Evolutionary conservation across 2,329 filamentous ascomycete genomes (phyloP).

Genomic region (Apiospora pterosperma): DNA sequence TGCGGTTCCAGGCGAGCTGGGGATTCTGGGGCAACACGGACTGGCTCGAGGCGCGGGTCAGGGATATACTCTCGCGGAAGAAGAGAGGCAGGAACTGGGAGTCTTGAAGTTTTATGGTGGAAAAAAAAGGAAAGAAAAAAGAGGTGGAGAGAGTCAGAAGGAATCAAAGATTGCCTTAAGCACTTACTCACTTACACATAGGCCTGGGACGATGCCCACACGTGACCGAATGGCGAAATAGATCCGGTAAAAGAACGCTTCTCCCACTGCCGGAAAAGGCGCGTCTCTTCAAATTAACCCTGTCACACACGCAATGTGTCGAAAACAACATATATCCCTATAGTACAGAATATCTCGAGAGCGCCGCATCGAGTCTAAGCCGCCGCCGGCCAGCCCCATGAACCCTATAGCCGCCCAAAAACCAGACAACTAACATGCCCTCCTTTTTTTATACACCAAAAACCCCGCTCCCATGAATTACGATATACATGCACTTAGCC

Average conservation of each 20-base stretch:
- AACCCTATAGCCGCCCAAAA: too few species aligned
- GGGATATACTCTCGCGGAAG: slow-evolving; percentile 37
- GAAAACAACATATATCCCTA: background rate
- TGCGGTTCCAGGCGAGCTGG: slow-evolving; percentile 58
- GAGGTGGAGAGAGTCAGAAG: background rate
- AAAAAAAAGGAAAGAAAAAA: background rate
- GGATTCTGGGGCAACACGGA: slow-evolving; percentile 59
- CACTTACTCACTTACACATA: too few species aligned
- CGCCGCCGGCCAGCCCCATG: too few species aligned
- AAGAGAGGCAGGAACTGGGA: slow-evolving; percentile 25
- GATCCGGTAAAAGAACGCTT: too few species aligned
- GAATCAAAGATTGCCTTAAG: too few species aligned
- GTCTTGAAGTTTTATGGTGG: background rate
- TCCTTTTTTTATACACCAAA: background rate
- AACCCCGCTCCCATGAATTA: background rate
- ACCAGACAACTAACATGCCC: too few species aligned
- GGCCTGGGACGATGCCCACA: too few species aligned
- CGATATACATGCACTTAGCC: background rate
- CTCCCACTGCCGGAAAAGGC: background rate
- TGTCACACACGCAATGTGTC: background rate
- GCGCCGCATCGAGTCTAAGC: background rate
- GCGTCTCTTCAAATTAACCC: background rate
- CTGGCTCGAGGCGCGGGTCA: slow-evolving; percentile 54
- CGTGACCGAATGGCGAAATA: too few species aligned
- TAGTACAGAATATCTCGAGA: background rate